Base-by-base conservation (phyloP, 441 rosid species). In the Dalechampia spathulata region DNA sequence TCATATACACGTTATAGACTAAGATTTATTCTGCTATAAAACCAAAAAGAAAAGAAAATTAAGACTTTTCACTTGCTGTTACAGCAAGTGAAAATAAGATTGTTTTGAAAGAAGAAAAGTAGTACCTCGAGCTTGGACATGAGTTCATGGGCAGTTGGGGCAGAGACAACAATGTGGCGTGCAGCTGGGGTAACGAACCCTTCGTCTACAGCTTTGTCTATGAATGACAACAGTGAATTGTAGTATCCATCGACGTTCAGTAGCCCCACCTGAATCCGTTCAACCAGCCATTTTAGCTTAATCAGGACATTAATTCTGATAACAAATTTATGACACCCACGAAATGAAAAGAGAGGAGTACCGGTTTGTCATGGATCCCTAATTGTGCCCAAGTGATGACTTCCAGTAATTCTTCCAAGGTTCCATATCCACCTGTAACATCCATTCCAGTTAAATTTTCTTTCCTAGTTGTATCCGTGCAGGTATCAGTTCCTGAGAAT, bases 341-440 rank as follows among this genome's bases (percentile, higher is more conserved):
- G 4, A 30, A 30, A 30, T 30, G 8, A 30, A 30, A 30, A 30
- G 4, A 30, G 8, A 3, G 8, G 34, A n/a, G 4, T 79, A 91
- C 98, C 70, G 98, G 98, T 72, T 91, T 91, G 10, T 81, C 84
- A 68, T 91, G 98, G 62, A 91, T 91, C 22, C 98, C 96, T 9
- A 91, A 81, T 38, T 91, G 98, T 66, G 98, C 95, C 98, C 98
- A 91, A 9, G 95, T 87, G 74, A 91, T 91, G 34, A 84, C 98
- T 67, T 91, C 98, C 54, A 87, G 47, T 20, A 91, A 77, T 58
- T 91, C 98, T 72, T 91, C 98, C 64, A 88, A 68, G 43, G 98
- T 91, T 67, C 98, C 98, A 55, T 91, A 88, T 1, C 98, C 98
- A 53, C 98, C 97, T 86, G 70, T 30, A 30, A 30, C n/a, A n/a